Percentiles rank a stretch among this genome's conserved stretches.
Evolutionary conservation across 2,329 filamentous ascomycete species (phyloP).

Genomic region (Ceratocystis colombiana): DNA sequence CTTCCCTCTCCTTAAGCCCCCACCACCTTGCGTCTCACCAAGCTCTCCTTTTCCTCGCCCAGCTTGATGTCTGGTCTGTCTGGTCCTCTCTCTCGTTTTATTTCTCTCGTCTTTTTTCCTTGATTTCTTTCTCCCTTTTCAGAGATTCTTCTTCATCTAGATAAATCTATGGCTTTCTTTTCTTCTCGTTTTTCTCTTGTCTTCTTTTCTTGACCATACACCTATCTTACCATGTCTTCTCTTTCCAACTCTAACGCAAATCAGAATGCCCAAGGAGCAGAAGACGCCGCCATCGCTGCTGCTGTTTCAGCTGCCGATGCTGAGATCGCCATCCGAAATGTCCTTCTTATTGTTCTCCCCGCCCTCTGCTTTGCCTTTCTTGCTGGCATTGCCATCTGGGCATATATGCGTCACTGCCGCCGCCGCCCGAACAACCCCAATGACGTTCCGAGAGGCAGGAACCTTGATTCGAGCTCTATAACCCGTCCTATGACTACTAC

Average conservation of each 20-base stretch:
- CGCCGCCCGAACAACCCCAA: neutral
- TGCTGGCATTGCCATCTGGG: neutral
- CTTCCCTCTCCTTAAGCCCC: neutral
- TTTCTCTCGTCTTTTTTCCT: neutral
- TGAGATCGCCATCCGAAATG: slow-evolving; percentile 11
- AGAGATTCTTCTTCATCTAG: too few species aligned
- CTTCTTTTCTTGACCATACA: neutral
- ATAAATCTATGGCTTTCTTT: neutral
- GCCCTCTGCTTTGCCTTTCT: slow-evolving; percentile 9
- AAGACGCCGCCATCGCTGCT: neutral
- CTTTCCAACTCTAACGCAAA: neutral
- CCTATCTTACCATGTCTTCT: slow-evolving; percentile 5
- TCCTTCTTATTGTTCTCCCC: slow-evolving; percentile 6
- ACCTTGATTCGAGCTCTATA: neutral
- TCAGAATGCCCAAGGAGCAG: neutral
- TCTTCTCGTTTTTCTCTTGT: neutral
- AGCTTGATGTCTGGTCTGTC: too few species aligned
- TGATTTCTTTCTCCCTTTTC: neutral
- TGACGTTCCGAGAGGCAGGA: neutral
- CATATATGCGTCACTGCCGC: slow-evolving; percentile 7
- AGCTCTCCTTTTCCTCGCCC: neutral
- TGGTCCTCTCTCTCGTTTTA: too few species aligned
- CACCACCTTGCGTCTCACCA: neutral
- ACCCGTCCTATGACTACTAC: neutral
- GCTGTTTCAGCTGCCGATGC: slow-evolving; percentile 7